Percentiles rank a stretch among this genome's conserved stretches.
phyloP scores from a whole-genome alignment of 2,329 filamentous ascomycete species.

The Didymosphaeria variabile region DNA sequence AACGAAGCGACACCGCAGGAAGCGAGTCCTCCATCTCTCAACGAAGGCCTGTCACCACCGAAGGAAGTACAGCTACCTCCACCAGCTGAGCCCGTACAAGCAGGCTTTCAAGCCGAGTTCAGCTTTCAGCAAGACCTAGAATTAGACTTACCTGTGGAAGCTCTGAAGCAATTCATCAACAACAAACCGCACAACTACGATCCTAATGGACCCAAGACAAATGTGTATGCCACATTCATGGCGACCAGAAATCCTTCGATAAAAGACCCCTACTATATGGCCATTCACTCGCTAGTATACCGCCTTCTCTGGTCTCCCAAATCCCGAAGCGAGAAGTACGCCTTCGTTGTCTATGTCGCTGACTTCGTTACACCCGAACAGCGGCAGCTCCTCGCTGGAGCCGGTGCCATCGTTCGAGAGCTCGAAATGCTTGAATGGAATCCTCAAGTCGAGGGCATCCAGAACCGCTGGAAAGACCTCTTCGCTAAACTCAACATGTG shows the following conservation, averaged over 20 bases:
- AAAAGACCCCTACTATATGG: conserved; percentile 47
- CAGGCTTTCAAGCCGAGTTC: conserved; percentile 29
- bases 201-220: conserved; percentile 22
- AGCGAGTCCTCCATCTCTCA: not conserved
- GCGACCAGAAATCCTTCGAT: conserved; percentile 41
- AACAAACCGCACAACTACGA: conserved; percentile 39
- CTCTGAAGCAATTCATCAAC: conserved; percentile 24
- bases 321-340: conserved; percentile 35
- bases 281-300: conserved; percentile 45
- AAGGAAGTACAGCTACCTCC: conserved; percentile 1
- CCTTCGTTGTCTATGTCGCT: conserved; percentile 48
- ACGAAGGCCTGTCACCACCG: not conserved
- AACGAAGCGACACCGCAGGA: not conserved
- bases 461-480: conserved; percentile 44
- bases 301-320: conserved; percentile 43
- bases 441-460: conserved; percentile 31
- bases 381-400: conserved; percentile 39
- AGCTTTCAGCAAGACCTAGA: conserved; percentile 41
- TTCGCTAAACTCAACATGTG: conserved; percentile 51
- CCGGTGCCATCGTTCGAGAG: conserved; percentile 45
- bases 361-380: conserved; percentile 42
- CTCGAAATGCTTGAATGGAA: conserved; percentile 40
- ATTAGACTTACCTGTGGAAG: conserved; percentile 30
- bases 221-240: conserved; percentile 47
- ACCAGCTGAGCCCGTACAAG: conserved; percentile 3